Percentiles rank a stretch among this genome's conserved stretches.
Conservation (phyloP, 345 rosid species). For the Lagerstroemia speciosa region DNA sequence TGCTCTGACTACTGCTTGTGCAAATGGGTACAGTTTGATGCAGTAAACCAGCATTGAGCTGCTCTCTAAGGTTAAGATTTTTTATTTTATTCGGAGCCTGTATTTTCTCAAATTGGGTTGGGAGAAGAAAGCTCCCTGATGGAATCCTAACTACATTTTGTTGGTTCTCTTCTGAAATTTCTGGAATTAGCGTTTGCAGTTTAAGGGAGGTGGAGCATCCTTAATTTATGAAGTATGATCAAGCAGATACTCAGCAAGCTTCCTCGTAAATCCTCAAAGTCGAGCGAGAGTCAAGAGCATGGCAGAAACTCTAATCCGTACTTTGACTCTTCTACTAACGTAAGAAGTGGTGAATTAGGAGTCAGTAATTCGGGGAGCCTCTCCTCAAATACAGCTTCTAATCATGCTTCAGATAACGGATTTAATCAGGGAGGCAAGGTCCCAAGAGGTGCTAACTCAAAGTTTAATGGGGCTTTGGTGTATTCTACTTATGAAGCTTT, state of each 20-base stretch:
- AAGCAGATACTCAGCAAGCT: constrained; percentile 67
- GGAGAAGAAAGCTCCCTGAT: background rate
- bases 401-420: constrained; percentile 51
- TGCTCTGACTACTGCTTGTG: background rate
- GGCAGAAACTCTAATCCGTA: constrained; percentile 12
- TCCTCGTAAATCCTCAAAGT: constrained; percentile 53
- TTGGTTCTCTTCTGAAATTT: background rate
- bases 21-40: background rate
- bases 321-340: constrained; percentile 4
- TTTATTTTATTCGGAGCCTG: background rate
- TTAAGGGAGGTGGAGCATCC: constrained; percentile 1
- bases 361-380: background rate
- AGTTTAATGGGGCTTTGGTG: too few relatives aligned
- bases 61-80: background rate
- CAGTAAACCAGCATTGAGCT: background rate
- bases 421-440: too few relatives aligned
- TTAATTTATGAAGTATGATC: constrained; percentile 33
- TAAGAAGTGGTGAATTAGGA: constrained; percentile 8
- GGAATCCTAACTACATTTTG: background rate
- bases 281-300: constrained; percentile 19
- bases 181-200: background rate
- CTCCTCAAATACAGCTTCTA: constrained; percentile 39
- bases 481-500: constrained; percentile 57
- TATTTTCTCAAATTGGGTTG: background rate
- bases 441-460: too few relatives aligned